Evolutionary conservation across 2,329 filamentous ascomycete genomes (phyloP).

Genomic region (Helminthosporium solani): DNA sequence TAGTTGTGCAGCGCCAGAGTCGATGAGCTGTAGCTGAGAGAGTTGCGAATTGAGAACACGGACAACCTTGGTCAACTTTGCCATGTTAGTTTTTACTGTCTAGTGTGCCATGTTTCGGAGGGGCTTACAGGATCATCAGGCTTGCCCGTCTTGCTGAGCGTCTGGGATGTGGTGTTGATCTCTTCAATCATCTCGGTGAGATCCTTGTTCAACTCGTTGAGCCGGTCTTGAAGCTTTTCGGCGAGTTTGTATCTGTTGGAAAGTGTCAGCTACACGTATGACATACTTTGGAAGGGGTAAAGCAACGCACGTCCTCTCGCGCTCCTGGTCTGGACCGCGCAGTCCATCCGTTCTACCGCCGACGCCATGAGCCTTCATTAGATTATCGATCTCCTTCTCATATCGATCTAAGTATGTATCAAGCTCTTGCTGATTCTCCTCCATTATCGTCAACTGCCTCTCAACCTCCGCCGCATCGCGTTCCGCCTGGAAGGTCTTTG

Average conservation of each 20-base stretch:
- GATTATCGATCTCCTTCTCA: slow-evolving; percentile 84
- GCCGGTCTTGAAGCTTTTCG: slow-evolving; percentile 84
- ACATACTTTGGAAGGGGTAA: background rate
- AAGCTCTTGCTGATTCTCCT: slow-evolving; percentile 89
- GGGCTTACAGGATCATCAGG: slow-evolving; percentile 48
- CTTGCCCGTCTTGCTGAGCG: slow-evolving; percentile 84
- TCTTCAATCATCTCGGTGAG: slow-evolving; percentile 96
- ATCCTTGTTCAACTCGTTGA: slow-evolving; percentile 93
- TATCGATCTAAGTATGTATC: slow-evolving; percentile 87
- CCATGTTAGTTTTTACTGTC: slow-evolving; percentile 8
- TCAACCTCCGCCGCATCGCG: slow-evolving; percentile 92
- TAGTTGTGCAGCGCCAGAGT: slow-evolving; percentile 76
- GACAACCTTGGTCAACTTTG: slow-evolving; percentile 87
- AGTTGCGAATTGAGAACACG: slow-evolving; percentile 92
- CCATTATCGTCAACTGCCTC: slow-evolving; percentile 82
- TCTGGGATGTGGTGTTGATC: slow-evolving; percentile 90
- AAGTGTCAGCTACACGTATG: slow-evolving; percentile 21
- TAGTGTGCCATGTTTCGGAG: background rate
- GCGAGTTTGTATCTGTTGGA: slow-evolving; percentile 73
- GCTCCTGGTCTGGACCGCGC: slow-evolving; percentile 88
- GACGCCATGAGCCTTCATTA: slow-evolving; percentile 84
- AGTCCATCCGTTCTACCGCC: slow-evolving; percentile 63
- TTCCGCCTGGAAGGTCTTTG: slow-evolving; percentile 90
- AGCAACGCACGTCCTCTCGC: slow-evolving; percentile 75
- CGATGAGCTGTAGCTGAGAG: slow-evolving; percentile 88